phyloP scores from a whole-genome alignment of 1,284 basidiomycete species.

The Neolentinus lepideus region DNA sequence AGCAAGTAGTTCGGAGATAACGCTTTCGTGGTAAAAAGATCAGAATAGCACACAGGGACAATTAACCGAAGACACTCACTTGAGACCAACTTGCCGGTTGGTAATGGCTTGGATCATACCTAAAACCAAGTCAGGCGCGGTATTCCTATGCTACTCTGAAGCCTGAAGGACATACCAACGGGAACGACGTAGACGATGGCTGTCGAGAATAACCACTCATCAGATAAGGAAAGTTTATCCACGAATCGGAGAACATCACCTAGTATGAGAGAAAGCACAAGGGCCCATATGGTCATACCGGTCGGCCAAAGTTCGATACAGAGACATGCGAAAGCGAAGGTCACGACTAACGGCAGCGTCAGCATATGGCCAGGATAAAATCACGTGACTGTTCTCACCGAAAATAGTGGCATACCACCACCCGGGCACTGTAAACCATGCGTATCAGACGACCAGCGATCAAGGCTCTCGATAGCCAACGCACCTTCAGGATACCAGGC shows the following conservation, averaged over 20 bases:
- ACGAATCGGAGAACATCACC: not conserved
- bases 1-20: constrained; percentile 41
- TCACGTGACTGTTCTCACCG: not conserved
- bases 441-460: not conserved
- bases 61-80: constrained; percentile 15
- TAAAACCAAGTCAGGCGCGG: constrained; percentile 17
- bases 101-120: constrained; percentile 50
- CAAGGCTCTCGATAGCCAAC: not conserved
- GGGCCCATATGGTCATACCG: constrained; percentile 3
- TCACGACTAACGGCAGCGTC: constrained; percentile 11
- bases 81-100: constrained; percentile 41
- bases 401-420: constrained; percentile 4
- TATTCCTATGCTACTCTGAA: not conserved
- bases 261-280: not conserved
- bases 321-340: constrained; percentile 1
- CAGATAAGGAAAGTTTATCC: not conserved
- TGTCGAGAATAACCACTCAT: not conserved
- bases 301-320: constrained; percentile 1
- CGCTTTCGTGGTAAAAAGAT: constrained; percentile 15
- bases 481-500: constrained; percentile 55
- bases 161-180: constrained; percentile 20
- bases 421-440: not conserved
- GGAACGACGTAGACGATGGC: constrained; percentile 41
- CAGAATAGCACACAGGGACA: not conserved
- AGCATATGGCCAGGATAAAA: not conserved